A percentile compares a stretch with the other conserved stretches of the same genome.
These are phyloP conservation scores for Tympanopsis confertula DNA, from an alignment of 2,329 filamentous ascomycete species.

Conservation along the genomic window DNA sequence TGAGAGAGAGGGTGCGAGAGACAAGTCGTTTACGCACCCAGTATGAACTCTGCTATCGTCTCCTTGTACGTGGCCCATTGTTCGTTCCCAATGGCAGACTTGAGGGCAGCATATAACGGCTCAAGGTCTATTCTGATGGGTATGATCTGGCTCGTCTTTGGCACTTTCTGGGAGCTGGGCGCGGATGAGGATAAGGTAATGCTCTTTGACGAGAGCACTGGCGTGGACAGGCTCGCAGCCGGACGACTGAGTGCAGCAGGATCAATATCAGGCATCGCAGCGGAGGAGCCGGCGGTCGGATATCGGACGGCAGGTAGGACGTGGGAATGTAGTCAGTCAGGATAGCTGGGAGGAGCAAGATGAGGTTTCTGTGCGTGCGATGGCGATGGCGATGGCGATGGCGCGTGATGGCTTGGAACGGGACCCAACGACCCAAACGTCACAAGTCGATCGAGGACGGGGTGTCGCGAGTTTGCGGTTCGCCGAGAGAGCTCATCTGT, in stretches of 20 bases:
- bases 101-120: constrained; percentile 50
- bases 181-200: constrained; percentile 38
- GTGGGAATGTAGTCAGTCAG: background rate
- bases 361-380: no score
- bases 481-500: no score
- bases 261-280: constrained; percentile 58
- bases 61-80: constrained; percentile 57
- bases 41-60: constrained; percentile 42
- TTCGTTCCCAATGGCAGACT: constrained; percentile 44
- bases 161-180: constrained; percentile 32
- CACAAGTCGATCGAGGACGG: no score
- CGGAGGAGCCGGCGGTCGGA: background rate
- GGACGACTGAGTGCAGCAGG: constrained; percentile 57
- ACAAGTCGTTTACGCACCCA: background rate
- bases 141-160: constrained; percentile 50
- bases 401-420: no score
- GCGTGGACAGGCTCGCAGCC: constrained; percentile 43
- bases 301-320: background rate
- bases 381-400: no score
- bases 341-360: no score
- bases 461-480: no score
- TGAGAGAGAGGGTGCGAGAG: background rate
- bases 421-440: no score
- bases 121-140: constrained; percentile 58
- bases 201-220: constrained; percentile 44